Conservation (phyloP, 108 stramenopile species). For the Fistulifera pelliculosa region DNA sequence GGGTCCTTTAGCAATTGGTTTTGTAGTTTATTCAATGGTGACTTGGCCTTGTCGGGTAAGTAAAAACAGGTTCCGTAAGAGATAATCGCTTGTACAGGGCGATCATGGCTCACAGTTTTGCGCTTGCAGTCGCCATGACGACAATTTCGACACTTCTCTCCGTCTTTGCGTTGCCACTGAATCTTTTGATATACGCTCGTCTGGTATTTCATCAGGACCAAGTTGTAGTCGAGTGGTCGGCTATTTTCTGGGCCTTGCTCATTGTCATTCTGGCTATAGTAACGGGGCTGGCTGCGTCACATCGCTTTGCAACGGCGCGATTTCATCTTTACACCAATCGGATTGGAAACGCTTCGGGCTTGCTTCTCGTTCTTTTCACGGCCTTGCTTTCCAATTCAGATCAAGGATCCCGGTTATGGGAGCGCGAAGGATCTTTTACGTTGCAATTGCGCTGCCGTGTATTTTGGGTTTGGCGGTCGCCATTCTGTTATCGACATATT, state of each 20-base stretch:
- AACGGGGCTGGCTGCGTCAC: slow-evolving; percentile 37
- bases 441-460: slow-evolving; percentile 62
- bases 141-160: slow-evolving; percentile 76
- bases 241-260: slow-evolving; percentile 56
- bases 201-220: slow-evolving; percentile 57
- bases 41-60: slow-evolving; percentile 54
- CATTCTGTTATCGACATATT: slow-evolving; percentile 42
- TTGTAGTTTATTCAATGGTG: slow-evolving; percentile 60
- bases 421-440: slow-evolving; percentile 56
- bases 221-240: slow-evolving; percentile 61
- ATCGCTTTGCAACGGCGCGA: slow-evolving; percentile 8
- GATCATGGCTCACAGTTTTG: too few relatives aligned
- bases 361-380: slow-evolving; percentile 58
- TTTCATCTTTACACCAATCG: slow-evolving; percentile 48
- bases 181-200: slow-evolving; percentile 69
- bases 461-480: slow-evolving; percentile 52
- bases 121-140: slow-evolving; percentile 72
- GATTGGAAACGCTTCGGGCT: slow-evolving; percentile 71
- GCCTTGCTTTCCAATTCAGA: slow-evolving; percentile 32
- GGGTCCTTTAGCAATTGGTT: slow-evolving; percentile 78
- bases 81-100: too few relatives aligned
- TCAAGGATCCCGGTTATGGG: slow-evolving; percentile 48
- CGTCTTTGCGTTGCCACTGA: slow-evolving; percentile 73
- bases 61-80: too few relatives aligned
- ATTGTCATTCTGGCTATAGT: slow-evolving; percentile 75